phyloP scores from a whole-genome alignment of 2,329 filamentous ascomycete species.

The Fusarium tricinctum region DNA sequence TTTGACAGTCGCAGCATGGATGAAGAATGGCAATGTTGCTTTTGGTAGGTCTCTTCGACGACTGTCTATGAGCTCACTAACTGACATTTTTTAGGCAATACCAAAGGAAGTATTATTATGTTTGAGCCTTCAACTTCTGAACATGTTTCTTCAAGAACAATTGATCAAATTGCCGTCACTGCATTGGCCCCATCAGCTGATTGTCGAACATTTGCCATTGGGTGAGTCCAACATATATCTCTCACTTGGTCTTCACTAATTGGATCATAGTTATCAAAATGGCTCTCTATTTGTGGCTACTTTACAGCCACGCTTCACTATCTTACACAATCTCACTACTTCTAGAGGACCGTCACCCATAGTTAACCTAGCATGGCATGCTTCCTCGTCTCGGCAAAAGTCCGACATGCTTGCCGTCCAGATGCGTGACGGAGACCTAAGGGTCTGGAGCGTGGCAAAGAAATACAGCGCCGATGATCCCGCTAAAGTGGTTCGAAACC shows the following conservation, averaged over 20 bases:
- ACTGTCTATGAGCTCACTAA: conserved; percentile 8
- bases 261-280: conserved; percentile 83
- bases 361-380: conserved; percentile 91
- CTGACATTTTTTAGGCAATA: conserved; percentile 75
- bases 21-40: conserved; percentile 95
- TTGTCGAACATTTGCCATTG: conserved; percentile 95
- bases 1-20: conserved; percentile 89
- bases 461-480: conserved; percentile 77
- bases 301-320: conserved; percentile 91
- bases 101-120: conserved; percentile 91
- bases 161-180: conserved; percentile 94
- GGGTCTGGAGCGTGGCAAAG: conserved; percentile 97
- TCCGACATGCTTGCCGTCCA: conserved; percentile 98
- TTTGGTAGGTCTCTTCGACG: conserved; percentile 76
- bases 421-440: conserved; percentile 89
- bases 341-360: conserved; percentile 88
- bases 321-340: conserved; percentile 91
- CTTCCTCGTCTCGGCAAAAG: conserved; percentile 94
- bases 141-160: conserved; percentile 89
- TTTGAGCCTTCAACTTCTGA: conserved; percentile 96
- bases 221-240: conserved; percentile 67
- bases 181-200: conserved; percentile 89
- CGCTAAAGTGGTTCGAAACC: conserved; percentile 88
- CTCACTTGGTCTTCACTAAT: conserved; percentile 25
- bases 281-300: conserved; percentile 92